Evolutionary conservation across 2,329 filamentous ascomycete species (phyloP).

Genomic region (Nectriaceae sp.): DNA sequence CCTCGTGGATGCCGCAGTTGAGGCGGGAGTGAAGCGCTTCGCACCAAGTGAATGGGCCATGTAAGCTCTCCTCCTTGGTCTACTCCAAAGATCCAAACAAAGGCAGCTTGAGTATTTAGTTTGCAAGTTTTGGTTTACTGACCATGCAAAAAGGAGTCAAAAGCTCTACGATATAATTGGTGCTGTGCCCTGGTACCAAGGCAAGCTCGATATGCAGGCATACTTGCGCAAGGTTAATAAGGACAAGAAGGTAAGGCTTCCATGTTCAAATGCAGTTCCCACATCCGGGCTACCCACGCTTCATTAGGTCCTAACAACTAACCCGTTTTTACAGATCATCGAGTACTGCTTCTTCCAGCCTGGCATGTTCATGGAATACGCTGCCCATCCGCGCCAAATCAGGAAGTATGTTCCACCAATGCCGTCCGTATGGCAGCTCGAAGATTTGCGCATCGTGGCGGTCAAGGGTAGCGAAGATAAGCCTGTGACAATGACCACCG

Average conservation of each 20-base stretch:
- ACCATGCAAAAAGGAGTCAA: not conserved
- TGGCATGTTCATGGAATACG: slow-evolving; percentile 54
- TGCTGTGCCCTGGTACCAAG: slow-evolving; percentile 48
- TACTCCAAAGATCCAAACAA: not conserved
- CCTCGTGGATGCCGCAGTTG: slow-evolving; percentile 56
- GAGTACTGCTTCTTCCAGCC: slow-evolving; percentile 59
- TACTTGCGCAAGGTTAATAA: slow-evolving; percentile 54
- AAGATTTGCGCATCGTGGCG: slow-evolving; percentile 41
- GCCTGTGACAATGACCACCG: slow-evolving; percentile 44
- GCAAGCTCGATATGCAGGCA: slow-evolving; percentile 48
- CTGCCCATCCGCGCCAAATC: slow-evolving; percentile 48
- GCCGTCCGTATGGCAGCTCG: slow-evolving; percentile 37
- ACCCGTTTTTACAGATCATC: slow-evolving; percentile 39
- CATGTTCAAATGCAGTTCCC: not conserved
- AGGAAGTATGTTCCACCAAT: slow-evolving; percentile 43
- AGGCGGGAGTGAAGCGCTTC: slow-evolving; percentile 59
- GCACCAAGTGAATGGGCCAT: slow-evolving; percentile 58
- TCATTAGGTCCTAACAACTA: not conserved
- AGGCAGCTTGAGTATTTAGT: not conserved
- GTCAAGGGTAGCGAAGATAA: slow-evolving; percentile 43
- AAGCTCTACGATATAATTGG: slow-evolving; percentile 16
- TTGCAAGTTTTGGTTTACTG: not conserved
- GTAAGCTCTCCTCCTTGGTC: slow-evolving; percentile 24
- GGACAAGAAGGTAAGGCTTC: slow-evolving; percentile 35
- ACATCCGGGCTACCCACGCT: not conserved